Percentiles rank a stretch among this genome's conserved stretches.
Conservation (phyloP, 768 basidiomycete genomes). For the Nevesoporus exiguus region DNA sequence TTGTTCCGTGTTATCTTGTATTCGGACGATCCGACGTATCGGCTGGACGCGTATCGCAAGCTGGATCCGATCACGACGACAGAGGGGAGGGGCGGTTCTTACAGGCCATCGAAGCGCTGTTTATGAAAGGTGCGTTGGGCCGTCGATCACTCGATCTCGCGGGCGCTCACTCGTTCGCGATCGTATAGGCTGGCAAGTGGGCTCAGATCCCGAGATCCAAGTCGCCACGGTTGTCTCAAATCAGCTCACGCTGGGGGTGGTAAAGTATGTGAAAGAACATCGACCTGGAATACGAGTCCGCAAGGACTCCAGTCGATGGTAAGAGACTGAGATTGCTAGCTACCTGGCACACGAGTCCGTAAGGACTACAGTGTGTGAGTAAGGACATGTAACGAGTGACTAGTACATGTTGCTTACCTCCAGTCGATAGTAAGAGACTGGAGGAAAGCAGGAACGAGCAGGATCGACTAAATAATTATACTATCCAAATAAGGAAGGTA, state of each 20-base stretch:
- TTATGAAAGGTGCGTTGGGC: slow-evolving; percentile 63
- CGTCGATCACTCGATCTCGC: background rate
- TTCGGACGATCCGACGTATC: slow-evolving; percentile 91
- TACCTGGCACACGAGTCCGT: too few species aligned
- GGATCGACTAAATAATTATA: too few species aligned
- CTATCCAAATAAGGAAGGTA: too few species aligned
- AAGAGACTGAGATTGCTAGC: too few species aligned
- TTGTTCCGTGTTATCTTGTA: slow-evolving; percentile 89
- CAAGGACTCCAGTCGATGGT: too few species aligned
- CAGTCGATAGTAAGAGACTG: too few species aligned
- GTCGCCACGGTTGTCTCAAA: slow-evolving; percentile 96
- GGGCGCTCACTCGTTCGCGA: background rate
- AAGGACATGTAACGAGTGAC: too few species aligned
- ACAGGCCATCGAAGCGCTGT: slow-evolving; percentile 84
- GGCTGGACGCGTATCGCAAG: slow-evolving; percentile 90
- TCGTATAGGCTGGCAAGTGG: slow-evolving; percentile 89
- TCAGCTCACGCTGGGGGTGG: slow-evolving; percentile 88
- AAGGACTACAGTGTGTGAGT: too few species aligned
- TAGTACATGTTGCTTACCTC: too few species aligned
- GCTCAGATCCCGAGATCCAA: slow-evolving; percentile 97
- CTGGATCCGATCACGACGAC: slow-evolving; percentile 89
- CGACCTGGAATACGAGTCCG: too few species aligned
- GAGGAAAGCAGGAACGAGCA: too few species aligned
- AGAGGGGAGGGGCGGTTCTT: slow-evolving; percentile 91
- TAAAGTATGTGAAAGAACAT: too few species aligned